These are phyloP conservation scores for Linderina pennispora DNA, from an alignment of 192 early-diverging fungal genomes.

Conservation along the genomic window DNA sequence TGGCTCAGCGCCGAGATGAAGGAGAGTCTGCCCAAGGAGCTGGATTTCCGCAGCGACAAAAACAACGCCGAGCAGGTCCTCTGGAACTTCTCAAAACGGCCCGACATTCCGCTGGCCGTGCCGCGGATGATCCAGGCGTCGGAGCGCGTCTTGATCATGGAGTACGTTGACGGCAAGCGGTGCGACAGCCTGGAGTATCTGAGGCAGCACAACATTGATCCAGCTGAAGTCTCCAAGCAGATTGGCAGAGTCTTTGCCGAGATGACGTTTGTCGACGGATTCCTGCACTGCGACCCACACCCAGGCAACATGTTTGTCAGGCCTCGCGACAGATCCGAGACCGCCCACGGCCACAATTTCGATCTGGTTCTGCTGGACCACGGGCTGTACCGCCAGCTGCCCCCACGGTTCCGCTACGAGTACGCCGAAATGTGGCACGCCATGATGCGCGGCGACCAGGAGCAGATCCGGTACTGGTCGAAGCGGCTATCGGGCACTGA, in stretches of 20 bases:
- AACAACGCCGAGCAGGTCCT: slow-evolving; percentile 64
- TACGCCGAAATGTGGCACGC: slow-evolving; percentile 89
- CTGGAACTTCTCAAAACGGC: slow-evolving; percentile 51
- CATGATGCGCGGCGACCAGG: slow-evolving; percentile 70
- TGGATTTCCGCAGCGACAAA: slow-evolving; percentile 81
- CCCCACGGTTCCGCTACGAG: slow-evolving; percentile 64
- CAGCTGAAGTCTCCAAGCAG: slow-evolving; percentile 65
- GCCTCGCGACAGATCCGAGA: slow-evolving; percentile 28
- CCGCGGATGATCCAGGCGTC: slow-evolving; percentile 76
- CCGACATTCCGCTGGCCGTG: slow-evolving; percentile 54
- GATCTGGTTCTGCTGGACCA: slow-evolving; percentile 84
- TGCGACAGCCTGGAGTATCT: slow-evolving; percentile 75
- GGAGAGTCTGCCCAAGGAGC: slow-evolving; percentile 74
- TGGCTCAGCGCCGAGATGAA: slow-evolving; percentile 89
- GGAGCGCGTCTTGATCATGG: slow-evolving; percentile 81
- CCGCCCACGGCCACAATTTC: slow-evolving; percentile 67
- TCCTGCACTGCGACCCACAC: slow-evolving; percentile 91
- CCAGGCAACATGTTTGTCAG: slow-evolving; percentile 83
- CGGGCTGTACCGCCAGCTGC: slow-evolving; percentile 80
- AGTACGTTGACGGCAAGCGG: slow-evolving; percentile 66
- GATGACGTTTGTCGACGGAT: slow-evolving; percentile 86
- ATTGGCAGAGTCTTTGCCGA: slow-evolving; percentile 73
- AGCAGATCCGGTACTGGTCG: slow-evolving; percentile 61
- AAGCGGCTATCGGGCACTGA: slow-evolving; percentile 65
- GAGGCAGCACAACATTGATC: slow-evolving; percentile 64